These are phyloP conservation scores for Mediolabrus comicus DNA, from an alignment of 108 stramenopile genomes.

Conservation along the genomic window DNA sequence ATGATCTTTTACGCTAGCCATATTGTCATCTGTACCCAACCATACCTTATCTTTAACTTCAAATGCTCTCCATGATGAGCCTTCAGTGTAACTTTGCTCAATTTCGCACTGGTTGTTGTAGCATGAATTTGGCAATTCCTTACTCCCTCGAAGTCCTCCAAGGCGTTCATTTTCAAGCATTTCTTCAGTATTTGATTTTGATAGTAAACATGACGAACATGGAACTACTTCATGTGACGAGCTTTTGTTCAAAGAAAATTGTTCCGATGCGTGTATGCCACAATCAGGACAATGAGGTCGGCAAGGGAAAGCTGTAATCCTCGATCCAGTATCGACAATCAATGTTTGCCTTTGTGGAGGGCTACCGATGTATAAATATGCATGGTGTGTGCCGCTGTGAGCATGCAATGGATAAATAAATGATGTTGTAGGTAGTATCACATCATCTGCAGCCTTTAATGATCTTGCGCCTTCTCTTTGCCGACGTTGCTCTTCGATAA, in stretches of 20 bases:
- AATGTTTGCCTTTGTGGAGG: constrained; percentile 92
- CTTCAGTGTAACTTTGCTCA: constrained; percentile 76
- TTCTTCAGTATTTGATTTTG: neutral
- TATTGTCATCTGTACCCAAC: constrained; percentile 44
- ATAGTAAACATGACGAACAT: constrained; percentile 25
- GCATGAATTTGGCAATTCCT: constrained; percentile 13
- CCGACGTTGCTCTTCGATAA: neutral
- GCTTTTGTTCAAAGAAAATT: constrained; percentile 25
- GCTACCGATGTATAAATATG: constrained; percentile 86
- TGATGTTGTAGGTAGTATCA: constrained; percentile 8
- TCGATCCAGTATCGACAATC: constrained; percentile 94
- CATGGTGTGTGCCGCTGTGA: constrained; percentile 85
- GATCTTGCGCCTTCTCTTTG: neutral
- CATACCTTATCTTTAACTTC: constrained; percentile 79
- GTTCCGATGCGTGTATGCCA: constrained; percentile 64
- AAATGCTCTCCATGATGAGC: constrained; percentile 63
- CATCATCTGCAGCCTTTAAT: neutral
- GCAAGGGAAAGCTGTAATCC: constrained; percentile 91
- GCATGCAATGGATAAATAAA: constrained; percentile 61
- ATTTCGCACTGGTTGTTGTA: constrained; percentile 47
- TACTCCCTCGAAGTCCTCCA: constrained; percentile 2
- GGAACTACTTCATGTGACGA: constrained; percentile 24
- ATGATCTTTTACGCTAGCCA: constrained; percentile 15
- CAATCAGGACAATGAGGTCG: constrained; percentile 68
- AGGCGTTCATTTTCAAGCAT: constrained; percentile 15